Evolutionary conservation across 2,329 filamentous ascomycete genomes (phyloP), one percentile per base, ranked within the genome.

Genomic region (Pseudogymnoascus sp.): DNA sequence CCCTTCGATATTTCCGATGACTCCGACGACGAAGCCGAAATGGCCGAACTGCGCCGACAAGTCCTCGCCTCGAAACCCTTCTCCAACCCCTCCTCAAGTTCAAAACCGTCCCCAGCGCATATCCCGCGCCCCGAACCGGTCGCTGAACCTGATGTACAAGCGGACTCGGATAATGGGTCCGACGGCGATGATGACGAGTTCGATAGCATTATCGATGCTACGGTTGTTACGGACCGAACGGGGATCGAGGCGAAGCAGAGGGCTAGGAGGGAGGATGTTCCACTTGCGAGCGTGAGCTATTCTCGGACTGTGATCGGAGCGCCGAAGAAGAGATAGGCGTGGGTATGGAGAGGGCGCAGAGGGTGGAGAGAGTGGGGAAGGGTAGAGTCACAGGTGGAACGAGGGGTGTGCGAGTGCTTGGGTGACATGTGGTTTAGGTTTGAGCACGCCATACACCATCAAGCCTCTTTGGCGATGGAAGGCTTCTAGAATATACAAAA

Each of bases 31-130:
- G 91, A 96, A 70, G 78, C 79, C 61, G 88, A 92, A 72, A 98
- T 98, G 93, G 93, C 91, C 37, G 93, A 96, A 71, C 88, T 99
- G 61, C 85, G 95, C 59, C 86, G 89, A 62, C 90, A 91, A 69
- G 91, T 98, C n/a, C 83, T 99, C 2, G 89, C 89, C 6, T 96
- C 93, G 6, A 97, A 93, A 72, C 86, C 92, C 0, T 99, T 99
- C 71, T 79, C 89, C 43, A 90, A 90, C 67, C 77, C 82, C 8
- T 71, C 77, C 53, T 70, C 72, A 60, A 72, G 75, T 8, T 78
- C 82, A 66, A 87, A 87, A 68, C 82, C 82, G 63, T 72, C 73
- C 33, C 85, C 83, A 0, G 38, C 19, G 41, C 28, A 60, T 35
- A 87, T 91, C 65, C 75, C 84, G 7, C 80, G 82, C 37, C 84